phyloP scores from a whole-genome alignment of 257 asterid species.

The Solanum okadae region DNA sequence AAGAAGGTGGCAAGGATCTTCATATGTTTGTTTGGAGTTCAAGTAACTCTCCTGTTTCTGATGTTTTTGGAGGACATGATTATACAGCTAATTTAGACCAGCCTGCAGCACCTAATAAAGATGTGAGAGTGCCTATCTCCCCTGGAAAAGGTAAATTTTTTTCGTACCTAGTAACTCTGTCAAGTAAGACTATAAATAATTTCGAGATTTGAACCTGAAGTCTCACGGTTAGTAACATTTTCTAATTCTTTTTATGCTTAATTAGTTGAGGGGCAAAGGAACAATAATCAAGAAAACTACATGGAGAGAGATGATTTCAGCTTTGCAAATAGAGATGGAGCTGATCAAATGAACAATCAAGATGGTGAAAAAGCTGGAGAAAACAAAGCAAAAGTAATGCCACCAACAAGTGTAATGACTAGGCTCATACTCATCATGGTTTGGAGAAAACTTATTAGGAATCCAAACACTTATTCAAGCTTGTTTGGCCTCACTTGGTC shows the following conservation, averaged over 20 bases:
- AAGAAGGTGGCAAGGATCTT: conserved; percentile 53
- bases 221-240: not conserved
- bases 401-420: conserved; percentile 96
- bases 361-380: conserved; percentile 37
- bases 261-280: conserved; percentile 38
- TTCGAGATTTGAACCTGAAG: not conserved
- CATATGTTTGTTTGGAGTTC: conserved; percentile 97
- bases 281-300: conserved; percentile 39
- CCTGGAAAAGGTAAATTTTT: conserved; percentile 15
- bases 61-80: conserved; percentile 73
- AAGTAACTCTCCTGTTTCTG: conserved; percentile 86
- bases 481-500: conserved; percentile 82
- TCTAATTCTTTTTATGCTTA: not conserved
- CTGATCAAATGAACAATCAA: conserved; percentile 12
- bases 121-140: conserved; percentile 51
- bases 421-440: conserved; percentile 94
- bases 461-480: conserved; percentile 96
- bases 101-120: conserved; percentile 40
- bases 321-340: conserved; percentile 44
- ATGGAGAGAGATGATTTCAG: conserved; percentile 56
- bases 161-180: not conserved
- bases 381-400: conserved; percentile 52
- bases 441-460: conserved; percentile 93
- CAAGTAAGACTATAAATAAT: too few relatives aligned
- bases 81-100: conserved; percentile 43